Evolutionary conservation across 345 rosid genomes (phyloP).

Genomic region (Sapria himalayana): DNA sequence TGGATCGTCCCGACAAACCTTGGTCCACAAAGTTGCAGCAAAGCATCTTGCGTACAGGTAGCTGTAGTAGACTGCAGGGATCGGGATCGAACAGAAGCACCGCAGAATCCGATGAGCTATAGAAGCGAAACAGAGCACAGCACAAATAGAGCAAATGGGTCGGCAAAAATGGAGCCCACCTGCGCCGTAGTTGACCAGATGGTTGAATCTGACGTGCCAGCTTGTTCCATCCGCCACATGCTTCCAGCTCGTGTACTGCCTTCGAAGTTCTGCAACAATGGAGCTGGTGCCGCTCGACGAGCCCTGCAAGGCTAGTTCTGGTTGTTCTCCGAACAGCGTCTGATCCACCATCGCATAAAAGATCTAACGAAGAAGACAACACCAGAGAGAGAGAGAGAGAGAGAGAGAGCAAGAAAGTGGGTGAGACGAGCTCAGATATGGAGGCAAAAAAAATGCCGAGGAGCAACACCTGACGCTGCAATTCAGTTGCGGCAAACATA

Average conservation of each 20-base stretch:
- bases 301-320: too few relatives aligned
- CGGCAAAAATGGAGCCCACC: conserved; percentile 16
- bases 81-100: too few relatives aligned
- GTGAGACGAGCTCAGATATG: too few relatives aligned
- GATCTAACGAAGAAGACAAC: conserved; percentile 24
- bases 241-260: conserved; percentile 56
- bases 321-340: conserved; percentile 63
- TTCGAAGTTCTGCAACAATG: conserved; percentile 51
- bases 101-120: too few relatives aligned
- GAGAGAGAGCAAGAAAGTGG: too few relatives aligned
- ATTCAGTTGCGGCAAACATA: conserved; percentile 88
- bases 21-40: conserved; percentile 77
- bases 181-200: conserved; percentile 77
- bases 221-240: conserved; percentile 72
- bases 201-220: conserved; percentile 71
- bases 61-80: conserved; percentile 52
- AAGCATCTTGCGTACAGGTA: conserved; percentile 74
- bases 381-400: too few relatives aligned
- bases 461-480: conserved; percentile 71
- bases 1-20: conserved; percentile 67
- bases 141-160: background rate
- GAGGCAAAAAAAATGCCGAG: background rate
- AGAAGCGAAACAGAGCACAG: too few relatives aligned
- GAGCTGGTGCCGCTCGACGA: conserved; percentile 26
- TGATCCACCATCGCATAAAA: conserved; percentile 71